These are phyloP conservation scores for Schwanniomyces yamadae DNA, from an alignment of 805 yeast genomes.

Conservation along the genomic window DNA sequence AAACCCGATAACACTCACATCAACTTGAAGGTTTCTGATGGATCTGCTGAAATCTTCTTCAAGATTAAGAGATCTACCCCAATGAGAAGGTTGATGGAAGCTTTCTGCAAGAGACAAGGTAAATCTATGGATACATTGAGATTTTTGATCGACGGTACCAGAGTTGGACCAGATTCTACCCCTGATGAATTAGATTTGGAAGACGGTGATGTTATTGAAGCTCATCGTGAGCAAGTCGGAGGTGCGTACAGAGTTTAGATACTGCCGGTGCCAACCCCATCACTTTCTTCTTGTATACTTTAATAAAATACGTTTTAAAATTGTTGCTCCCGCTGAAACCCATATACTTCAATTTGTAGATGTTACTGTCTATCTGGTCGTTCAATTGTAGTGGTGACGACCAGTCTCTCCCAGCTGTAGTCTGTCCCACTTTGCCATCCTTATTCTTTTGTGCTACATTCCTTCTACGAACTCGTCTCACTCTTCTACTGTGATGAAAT, in stretches of 20 bases:
- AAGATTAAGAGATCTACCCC: conserved; percentile 92
- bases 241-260: conserved; percentile 31
- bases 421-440: no score
- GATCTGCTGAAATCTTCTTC: conserved; percentile 90
- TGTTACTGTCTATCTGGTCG: no score
- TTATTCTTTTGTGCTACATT: no score
- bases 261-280: no score
- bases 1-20: conserved; percentile 65
- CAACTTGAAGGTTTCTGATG: conserved; percentile 92
- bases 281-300: conserved; percentile 2
- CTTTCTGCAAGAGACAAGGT: conserved; percentile 97
- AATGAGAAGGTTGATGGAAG: conserved; percentile 92
- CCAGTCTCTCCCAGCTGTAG: no score
- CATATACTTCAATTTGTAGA: no score
- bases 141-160: conserved; percentile 90
- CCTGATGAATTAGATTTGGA: conserved; percentile 92
- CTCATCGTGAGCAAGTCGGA: conserved; percentile 92
- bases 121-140: conserved; percentile 79
- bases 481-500: no score
- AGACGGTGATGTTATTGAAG: conserved; percentile 95
- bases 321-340: no score
- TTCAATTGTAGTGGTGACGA: no score
- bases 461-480: no score
- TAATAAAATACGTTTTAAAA: no score
- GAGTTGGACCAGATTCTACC: conserved; percentile 83